Evolutionary conservation across 2,329 filamentous ascomycete species (phyloP).

Genomic region (Hymenoscyphus fructigenus): DNA sequence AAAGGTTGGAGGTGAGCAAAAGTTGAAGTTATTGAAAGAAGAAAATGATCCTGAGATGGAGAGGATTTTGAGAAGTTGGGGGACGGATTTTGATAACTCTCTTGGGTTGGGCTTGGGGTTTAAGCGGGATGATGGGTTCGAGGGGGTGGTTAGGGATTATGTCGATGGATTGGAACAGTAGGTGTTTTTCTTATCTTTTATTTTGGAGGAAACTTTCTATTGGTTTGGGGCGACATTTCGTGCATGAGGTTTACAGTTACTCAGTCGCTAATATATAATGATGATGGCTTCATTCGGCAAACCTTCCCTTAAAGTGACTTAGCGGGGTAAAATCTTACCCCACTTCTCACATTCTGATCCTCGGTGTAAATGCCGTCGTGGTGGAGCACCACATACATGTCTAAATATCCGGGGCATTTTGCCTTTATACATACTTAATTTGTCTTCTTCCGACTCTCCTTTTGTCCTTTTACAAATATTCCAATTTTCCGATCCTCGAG

Average conservation of each 20-base stretch:
- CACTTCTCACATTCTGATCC: neutral
- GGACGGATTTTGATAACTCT: conserved; percentile 54
- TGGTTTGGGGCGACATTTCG: neutral
- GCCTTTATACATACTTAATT: neutral
- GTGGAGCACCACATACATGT: neutral
- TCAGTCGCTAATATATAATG: neutral
- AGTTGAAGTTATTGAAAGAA: conserved; percentile 52
- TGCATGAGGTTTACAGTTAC: neutral
- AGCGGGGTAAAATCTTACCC: conserved; percentile 9
- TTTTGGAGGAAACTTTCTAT: neutral
- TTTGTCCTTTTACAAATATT: conserved; percentile 2
- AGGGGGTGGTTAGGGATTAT: conserved; percentile 57
- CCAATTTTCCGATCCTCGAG: neutral
- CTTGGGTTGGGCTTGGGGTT: conserved; percentile 52
- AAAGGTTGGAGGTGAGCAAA: conserved; percentile 55
- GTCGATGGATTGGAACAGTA: conserved; percentile 26
- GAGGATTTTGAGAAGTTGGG: conserved; percentile 60
- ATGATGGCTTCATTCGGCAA: conserved; percentile 12
- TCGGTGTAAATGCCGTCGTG: neutral
- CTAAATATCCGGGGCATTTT: neutral
- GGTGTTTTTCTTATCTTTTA: neutral
- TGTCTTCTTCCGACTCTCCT: neutral
- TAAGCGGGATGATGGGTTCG: conserved; percentile 50
- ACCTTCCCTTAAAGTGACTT: conserved; percentile 5
- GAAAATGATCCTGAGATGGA: conserved; percentile 54